Percentiles rank a stretch among this genome's conserved stretches.
Evolutionary conservation across 768 basidiomycete species (phyloP).

Genomic region (Neoboletus magnificus): DNA sequence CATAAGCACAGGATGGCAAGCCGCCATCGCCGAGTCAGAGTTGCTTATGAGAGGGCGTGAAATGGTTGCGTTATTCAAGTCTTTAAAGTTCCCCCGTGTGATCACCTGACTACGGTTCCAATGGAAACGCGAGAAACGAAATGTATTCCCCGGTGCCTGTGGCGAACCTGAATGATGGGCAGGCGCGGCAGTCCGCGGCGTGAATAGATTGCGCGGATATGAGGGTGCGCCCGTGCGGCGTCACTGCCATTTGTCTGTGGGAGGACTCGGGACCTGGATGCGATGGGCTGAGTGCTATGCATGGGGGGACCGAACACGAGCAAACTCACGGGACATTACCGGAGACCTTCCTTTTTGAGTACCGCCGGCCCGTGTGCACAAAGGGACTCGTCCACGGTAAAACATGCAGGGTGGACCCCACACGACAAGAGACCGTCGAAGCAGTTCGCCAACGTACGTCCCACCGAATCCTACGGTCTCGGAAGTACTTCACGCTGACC

Average conservation of each 20-base stretch:
- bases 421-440: conserved; percentile 9
- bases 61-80: not conserved
- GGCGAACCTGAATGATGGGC: conserved; percentile 26
- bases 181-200: conserved; percentile 25
- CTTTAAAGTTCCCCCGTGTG: conserved; percentile 3
- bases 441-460: conserved; percentile 8
- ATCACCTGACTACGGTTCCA: conserved; percentile 20
- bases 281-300: conserved; percentile 8
- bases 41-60: not conserved
- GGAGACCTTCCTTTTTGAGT: conserved; percentile 4
- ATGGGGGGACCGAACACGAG: too few species aligned
- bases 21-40: not conserved
- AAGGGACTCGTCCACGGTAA: not conserved
- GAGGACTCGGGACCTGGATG: conserved; percentile 2
- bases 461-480: not conserved
- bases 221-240: conserved; percentile 18
- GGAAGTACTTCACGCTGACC: conserved; percentile 16
- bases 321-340: not conserved
- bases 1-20: not conserved
- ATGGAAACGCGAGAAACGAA: conserved; percentile 22
- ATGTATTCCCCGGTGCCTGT: conserved; percentile 29
- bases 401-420: conserved; percentile 3
- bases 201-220: conserved; percentile 30
- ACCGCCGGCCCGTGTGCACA: not conserved
- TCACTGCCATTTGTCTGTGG: conserved; percentile 13